Conservation (phyloP, 2,329 filamentous ascomycete genomes). For the Microcyclospora pomicola region DNA sequence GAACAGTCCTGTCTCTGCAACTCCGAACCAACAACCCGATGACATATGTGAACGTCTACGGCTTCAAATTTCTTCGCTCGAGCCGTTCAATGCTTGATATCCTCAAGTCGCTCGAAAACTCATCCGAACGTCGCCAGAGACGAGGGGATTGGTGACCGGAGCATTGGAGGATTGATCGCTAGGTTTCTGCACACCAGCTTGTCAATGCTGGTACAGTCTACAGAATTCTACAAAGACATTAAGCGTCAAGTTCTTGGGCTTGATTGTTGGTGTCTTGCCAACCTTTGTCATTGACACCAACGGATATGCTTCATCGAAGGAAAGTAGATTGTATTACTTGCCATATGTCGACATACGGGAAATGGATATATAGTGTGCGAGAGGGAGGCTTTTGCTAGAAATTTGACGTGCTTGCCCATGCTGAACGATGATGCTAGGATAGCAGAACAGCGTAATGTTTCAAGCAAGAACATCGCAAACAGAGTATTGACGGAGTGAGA, state of each 20-base stretch:
- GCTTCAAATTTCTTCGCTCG: constrained; percentile 47
- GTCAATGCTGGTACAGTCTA: constrained; percentile 6
- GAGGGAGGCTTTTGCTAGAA: too few species aligned
- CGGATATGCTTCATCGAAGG: too few species aligned
- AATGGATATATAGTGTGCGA: too few species aligned
- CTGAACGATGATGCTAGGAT: too few species aligned
- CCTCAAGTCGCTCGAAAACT: constrained; percentile 50
- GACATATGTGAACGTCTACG: constrained; percentile 54
- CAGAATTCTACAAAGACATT: constrained; percentile 32
- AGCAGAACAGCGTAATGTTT: too few species aligned
- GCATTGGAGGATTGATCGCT: constrained; percentile 17
- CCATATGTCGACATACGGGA: too few species aligned
- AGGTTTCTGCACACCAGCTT: background rate
- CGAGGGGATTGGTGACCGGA: constrained; percentile 42
- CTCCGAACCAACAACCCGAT: constrained; percentile 50
- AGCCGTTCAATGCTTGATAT: constrained; percentile 46
- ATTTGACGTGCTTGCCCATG: too few species aligned
- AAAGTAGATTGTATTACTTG: too few species aligned
- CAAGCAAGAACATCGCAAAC: too few species aligned
- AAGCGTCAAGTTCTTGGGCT: constrained; percentile 19
- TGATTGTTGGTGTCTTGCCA: too few species aligned
- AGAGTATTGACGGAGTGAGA: too few species aligned
- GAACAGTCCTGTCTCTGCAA: constrained; percentile 43
- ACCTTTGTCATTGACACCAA: too few species aligned
- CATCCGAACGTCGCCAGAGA: constrained; percentile 50